Evolutionary conservation across 179 eudicot genomes (phyloP), one percentile per base, ranked within the genome.

Genomic region (Beta macrorhiza): DNA sequence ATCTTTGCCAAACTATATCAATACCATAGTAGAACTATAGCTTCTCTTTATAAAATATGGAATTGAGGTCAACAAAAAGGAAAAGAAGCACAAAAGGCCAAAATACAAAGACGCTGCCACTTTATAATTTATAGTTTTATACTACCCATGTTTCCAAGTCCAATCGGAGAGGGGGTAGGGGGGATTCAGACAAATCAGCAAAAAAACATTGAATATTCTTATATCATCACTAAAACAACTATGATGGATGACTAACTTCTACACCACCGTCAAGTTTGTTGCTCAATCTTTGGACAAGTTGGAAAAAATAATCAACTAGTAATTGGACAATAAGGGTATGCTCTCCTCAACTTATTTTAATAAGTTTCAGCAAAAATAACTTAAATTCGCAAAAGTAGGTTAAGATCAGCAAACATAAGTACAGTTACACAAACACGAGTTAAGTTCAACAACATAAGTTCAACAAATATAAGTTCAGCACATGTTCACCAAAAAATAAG

Each of bases 211-310:
- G 56, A 11, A 45, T 10, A 19, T 47, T n/a, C 49, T 32, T 32
- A 9, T 16, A 37, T 9, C 9, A 8, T 37, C 2, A 29, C 15
- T 15, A 15, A 1, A 0, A 4, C 2, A 56, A 6, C n/a, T 62
- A 15, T 45, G 80, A 49, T 42, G 44, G 11, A 68, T 75, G 22
- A 59, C 78, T 42, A 14, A 75, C 49, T 58, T 37, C 52, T 61
- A 57, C 14, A 20, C 20, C 14, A 62, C 7, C 19, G 13, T 47
- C 71, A 25, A 45, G 58, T 20, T 64, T 25, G 62, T 44, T 67
- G n/a, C 32, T 52, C 2, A 20, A 19, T 74, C 37, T 55, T 32
- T 32, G n/a, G 47, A 52, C 45, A 67, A 0, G 25, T 63, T 19
- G 52, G 73, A 65, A 51, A 65, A 22, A 65, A 78, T 37, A 67